These are phyloP conservation scores for Lactarius trivialis DNA, from an alignment of 768 basidiomycete species.

Conservation along the genomic window DNA sequence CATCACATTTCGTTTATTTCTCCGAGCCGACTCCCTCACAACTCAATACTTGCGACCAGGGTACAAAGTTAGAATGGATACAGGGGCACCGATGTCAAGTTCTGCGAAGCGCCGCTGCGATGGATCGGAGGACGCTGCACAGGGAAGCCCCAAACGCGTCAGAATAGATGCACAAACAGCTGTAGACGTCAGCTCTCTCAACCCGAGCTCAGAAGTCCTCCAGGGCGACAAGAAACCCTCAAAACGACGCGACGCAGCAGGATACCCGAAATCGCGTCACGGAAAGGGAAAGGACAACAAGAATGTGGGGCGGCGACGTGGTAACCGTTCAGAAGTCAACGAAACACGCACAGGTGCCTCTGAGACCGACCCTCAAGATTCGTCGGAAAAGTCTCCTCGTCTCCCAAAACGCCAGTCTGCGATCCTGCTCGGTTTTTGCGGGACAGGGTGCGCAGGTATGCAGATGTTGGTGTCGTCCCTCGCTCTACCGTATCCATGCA, in stretches of 20 bases:
- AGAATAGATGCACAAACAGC: conserved; percentile 9
- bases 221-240: conserved; percentile 10
- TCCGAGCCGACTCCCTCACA: background rate
- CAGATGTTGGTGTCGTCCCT: conserved; percentile 66
- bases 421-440: conserved; percentile 84
- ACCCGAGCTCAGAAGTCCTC: background rate
- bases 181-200: background rate
- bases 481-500: background rate
- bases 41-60: background rate
- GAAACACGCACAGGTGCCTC: conserved; percentile 11
- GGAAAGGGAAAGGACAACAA: conserved; percentile 35
- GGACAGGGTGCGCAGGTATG: conserved; percentile 90
- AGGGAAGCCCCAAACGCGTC: conserved; percentile 17
- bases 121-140: conserved; percentile 5
- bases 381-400: conserved; percentile 41
- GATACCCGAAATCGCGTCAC: conserved; percentile 30
- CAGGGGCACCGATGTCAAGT: background rate
- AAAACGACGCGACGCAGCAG: conserved; percentile 27
- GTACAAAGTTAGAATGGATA: background rate
- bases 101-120: conserved; percentile 4
- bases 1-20: background rate
- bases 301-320: conserved; percentile 37
- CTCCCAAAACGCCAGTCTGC: conserved; percentile 83
- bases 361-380: background rate
- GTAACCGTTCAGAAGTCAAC: conserved; percentile 32